Evolutionary conservation across 495 filamentous ascomycete species (phyloP).

Genomic region (Penicillium psychrofluorescens): DNA sequence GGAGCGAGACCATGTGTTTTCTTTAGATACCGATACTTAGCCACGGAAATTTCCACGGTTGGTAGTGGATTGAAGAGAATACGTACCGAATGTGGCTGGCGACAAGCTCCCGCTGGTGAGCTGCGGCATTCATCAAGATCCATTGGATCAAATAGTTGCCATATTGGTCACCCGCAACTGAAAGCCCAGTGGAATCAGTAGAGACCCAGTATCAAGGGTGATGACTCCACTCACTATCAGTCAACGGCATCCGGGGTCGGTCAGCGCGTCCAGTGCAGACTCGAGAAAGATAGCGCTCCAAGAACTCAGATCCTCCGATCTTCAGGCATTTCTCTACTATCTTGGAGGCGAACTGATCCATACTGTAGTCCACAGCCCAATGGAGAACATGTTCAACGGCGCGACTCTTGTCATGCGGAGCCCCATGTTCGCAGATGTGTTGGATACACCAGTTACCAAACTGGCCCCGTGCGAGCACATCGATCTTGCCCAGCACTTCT

Average conservation of each 20-base stretch:
- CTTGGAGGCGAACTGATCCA: constrained; percentile 98
- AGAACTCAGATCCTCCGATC: constrained; percentile 85
- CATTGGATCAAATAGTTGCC: constrained; percentile 98
- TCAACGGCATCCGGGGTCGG: constrained; percentile 90
- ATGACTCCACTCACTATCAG: constrained; percentile 63
- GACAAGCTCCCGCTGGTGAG: constrained; percentile 87
- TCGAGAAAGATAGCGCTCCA: constrained; percentile 85
- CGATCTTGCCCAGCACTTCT: constrained; percentile 88
- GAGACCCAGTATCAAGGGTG: background rate
- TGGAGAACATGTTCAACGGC: constrained; percentile 92
- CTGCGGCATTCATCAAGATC: constrained; percentile 79
- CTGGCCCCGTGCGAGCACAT: constrained; percentile 94
- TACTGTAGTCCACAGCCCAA: constrained; percentile 92
- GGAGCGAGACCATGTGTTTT: constrained; percentile 98
- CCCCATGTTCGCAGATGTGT: constrained; percentile 96
- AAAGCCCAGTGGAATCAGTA: background rate
- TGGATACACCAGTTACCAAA: constrained; percentile 99
- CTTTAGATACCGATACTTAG: constrained; percentile 17
- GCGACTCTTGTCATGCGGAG: constrained; percentile 81
- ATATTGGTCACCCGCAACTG: constrained; percentile 94
- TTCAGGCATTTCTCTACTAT: constrained; percentile 99
- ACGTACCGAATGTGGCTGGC: constrained; percentile 76
- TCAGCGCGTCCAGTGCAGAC: constrained; percentile 87
- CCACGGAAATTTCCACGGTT: constrained; percentile 1
- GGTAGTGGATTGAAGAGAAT: background rate